Evolutionary conservation across 2,329 filamentous ascomycete genomes (phyloP), one percentile per base, ranked within the genome.

Genomic region (Hortaea sp.): DNA sequence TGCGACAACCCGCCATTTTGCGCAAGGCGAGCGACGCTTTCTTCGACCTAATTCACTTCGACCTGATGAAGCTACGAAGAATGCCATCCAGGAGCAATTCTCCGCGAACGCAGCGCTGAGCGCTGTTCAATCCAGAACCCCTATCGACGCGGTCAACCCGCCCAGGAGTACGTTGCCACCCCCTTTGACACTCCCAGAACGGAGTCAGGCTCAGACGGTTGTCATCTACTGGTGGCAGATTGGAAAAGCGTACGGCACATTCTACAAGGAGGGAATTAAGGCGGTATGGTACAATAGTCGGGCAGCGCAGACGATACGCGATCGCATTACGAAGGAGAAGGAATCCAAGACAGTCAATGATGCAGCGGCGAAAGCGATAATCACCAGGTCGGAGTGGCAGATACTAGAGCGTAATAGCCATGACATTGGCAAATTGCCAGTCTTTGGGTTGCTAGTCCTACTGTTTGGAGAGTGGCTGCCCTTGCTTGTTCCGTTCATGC

Each of bases 391-490:
- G 1, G 78, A 86, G 50, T 84, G 82, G 67, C 81, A 89, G 53
- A 74, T 94, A 1, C 66, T 84, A 43, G 69, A 70, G 49, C 78
- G 90, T 48, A 82, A 81, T 38, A 70, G 72, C 38, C 77, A 84
- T 57, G 92, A 97, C 63, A 68, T 87, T 40, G 69, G 78, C n/a
- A 81, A 88, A 27, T 72, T 95, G 44, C 87, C 89, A 0, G 65
- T 85, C 1, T 95, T 98, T 62, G 81, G 72, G 0, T 50, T 94
- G 3, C 69, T 95, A 42, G 73, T 95, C 5, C 58, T 90, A 1
- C 52, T 94, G 11, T 86, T 85, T 62, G 90, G 88, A 28, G 90
- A 97, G 66, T 83, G 94, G 67, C 86, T 89, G 1, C 88, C 89
- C 0, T 61, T 97, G 5, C 67, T 94, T 5, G 83, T 94, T 1